Evolutionary conservation across 345 rosid genomes (phyloP), one percentile per base, ranked within the genome.

Genomic region (Anacardium occidentale): DNA sequence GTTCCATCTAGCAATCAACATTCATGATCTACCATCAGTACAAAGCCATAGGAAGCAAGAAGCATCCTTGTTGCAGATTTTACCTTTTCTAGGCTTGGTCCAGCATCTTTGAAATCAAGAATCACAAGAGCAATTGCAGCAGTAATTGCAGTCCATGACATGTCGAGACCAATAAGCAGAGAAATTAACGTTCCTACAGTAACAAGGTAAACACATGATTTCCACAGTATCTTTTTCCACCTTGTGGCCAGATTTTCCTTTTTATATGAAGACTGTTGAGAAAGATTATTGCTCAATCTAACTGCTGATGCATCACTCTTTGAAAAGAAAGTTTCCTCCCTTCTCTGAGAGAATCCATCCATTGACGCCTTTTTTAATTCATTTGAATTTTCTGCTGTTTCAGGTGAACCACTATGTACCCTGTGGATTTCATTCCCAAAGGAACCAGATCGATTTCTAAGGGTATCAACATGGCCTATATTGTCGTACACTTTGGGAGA

Each of bases 111-210:
- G 67, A 93, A 93, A 80, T 93, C 98, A 66, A 90, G 89, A 76
- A 88, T 89, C 0, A 87, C 86, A 25, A 93, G 94, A 64, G 86
- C 90, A 68, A 93, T 81, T 20, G 97, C 93, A 20, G 98, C 90
- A 3, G 93, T 85, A 2, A 93, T 78, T 42, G 97, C 91, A 14
- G 90, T 88, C 98, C 98, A 93, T 0, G 97, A 90, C 98, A 93
- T 89, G 73, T 91, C 81, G 45, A 86, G 81, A 56, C 97, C 98
- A 77, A 81, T 56, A 45, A 90, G 79, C 75, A 93, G 44, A 66
- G 93, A 81, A 67, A 83, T 58, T 50, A 93, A 18, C 97, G 89
- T 86, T 13, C 94, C 94, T 8, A 88, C 0, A 0, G 92, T 86
- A 40, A 86, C 81, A n/a, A 85, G 65, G 66, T 89, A 89, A 59